A percentile compares a stretch with the other conserved stretches of the same genome.
These are phyloP conservation scores for Psilocybe subaeruginosa DNA, from an alignment of 768 basidiomycete species.

Conservation along the genomic window DNA sequence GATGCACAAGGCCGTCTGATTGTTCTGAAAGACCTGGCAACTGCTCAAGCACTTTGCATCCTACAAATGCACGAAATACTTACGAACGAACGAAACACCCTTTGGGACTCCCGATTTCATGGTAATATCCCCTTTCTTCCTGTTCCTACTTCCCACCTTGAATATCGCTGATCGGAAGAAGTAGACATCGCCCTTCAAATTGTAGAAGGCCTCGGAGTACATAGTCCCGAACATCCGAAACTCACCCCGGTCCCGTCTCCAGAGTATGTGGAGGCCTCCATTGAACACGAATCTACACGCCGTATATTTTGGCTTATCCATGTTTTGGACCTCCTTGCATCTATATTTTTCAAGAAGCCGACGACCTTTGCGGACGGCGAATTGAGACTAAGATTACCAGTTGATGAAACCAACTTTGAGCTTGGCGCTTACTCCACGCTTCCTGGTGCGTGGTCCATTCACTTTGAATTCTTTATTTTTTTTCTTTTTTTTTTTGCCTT, in stretches of 20 bases:
- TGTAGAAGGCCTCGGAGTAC: constrained; percentile 67
- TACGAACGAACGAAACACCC: constrained; percentile 40
- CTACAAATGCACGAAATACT: constrained; percentile 70
- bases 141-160: constrained; percentile 17
- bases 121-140: constrained; percentile 36
- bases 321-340: constrained; percentile 55
- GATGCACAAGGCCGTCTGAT: constrained; percentile 66
- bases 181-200: constrained; percentile 68
- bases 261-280: constrained; percentile 60
- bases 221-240: constrained; percentile 62
- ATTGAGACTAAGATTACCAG: constrained; percentile 68
- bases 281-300: constrained; percentile 79
- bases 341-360: constrained; percentile 49
- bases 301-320: constrained; percentile 83
- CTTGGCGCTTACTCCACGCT: constrained; percentile 61
- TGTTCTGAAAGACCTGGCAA: constrained; percentile 65
- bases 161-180: constrained; percentile 27
- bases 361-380: constrained; percentile 46
- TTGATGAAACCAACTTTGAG: constrained; percentile 83
- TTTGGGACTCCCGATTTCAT: constrained; percentile 49
- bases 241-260: constrained; percentile 61
- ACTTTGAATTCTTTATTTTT: constrained; percentile 13
- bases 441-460: constrained; percentile 43
- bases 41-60: constrained; percentile 76
- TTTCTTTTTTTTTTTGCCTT: constrained; percentile 12